Conservation (phyloP, 805 yeast genomes). For the Barnettozyma vustinii region DNA sequence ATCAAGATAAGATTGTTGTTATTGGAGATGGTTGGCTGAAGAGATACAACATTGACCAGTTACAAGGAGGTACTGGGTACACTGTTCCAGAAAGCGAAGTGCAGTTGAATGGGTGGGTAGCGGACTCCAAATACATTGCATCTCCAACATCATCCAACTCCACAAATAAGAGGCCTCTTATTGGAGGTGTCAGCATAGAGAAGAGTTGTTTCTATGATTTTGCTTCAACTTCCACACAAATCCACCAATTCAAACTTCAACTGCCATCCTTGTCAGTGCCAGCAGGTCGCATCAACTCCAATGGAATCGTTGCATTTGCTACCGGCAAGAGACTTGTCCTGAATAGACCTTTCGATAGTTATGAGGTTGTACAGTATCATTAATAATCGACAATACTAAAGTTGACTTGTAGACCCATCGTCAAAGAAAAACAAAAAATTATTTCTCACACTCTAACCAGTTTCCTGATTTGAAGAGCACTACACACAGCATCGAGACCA, state of each 20-base stretch:
- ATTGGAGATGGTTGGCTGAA: constrained; percentile 33
- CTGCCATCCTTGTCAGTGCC: constrained; percentile 19
- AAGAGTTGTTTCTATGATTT: constrained; percentile 23
- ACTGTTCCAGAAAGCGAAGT: constrained; percentile 21
- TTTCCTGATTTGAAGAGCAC: background rate
- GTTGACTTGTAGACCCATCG: background rate
- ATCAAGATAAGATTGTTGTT: constrained; percentile 24
- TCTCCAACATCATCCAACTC: constrained; percentile 5
- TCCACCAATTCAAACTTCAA: constrained; percentile 17
- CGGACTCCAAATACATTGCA: constrained; percentile 15
- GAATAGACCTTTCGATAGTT: constrained; percentile 23
- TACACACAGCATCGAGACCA: background rate
- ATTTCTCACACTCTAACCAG: background rate
- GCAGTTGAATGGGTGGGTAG: constrained; percentile 21
- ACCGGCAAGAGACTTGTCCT: constrained; percentile 21
- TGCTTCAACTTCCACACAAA: constrained; percentile 14
- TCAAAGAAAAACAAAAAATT: background rate
- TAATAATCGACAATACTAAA: background rate
- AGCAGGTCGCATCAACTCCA: constrained; percentile 20
- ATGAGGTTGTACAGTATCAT: constrained; percentile 20
- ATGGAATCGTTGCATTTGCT: constrained; percentile 22
- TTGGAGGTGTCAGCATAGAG: constrained; percentile 20
- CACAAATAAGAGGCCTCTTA: constrained; percentile 9
- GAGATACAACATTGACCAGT: constrained; percentile 19
- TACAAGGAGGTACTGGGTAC: constrained; percentile 31